Base-by-base conservation (phyloP, 768 basidiomycete species). In the Phlegmacium glaucopus region DNA sequence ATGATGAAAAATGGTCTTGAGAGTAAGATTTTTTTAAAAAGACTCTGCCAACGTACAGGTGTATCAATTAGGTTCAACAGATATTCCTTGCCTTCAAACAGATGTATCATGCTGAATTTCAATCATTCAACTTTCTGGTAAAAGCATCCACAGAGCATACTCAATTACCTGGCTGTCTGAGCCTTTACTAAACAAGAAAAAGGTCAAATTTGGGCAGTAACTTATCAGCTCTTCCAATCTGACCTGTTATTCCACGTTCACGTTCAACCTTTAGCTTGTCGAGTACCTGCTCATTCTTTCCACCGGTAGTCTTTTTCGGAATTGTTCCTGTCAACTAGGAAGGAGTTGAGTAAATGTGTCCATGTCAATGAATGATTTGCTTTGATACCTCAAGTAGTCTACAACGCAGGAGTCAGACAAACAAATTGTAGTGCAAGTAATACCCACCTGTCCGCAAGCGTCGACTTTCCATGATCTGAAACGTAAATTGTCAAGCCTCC, bases 221-320 rank as follows among this genome's bases (percentile, higher is more conserved):
- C 10, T 25, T 26, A 36, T 26, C 34, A 52, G 45, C 42, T 34
- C 35, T 28, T 22, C 9, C 48, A 13, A 35, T 53, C 73, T 51
- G 47, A 87, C 91, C 90, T 17, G 96, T 99, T 48, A 99, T 99
- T 11, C 95, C 95, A 10, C 95, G 80, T 64, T 98, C 95, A 44
- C 93, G 77, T 63, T 98, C 96, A 3, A 99, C 96, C 66, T 98
- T 98, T 42, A 99, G 76, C 67, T 92, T 95, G 63, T 94, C 92
- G 48, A 94, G 67, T 12, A 94, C 86, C 61, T 94, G 92, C 60
- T 87, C 80, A 61, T 93, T 94, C 53, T 76, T 76, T 30, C 85
- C 82, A 47, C 59, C 60, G 16, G 71, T 71, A 42, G 73, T 62
- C 55, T 79, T 81, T 63, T 76, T 82, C 52, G 75, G 68, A 42